Percentiles rank a stretch among this genome's conserved stretches.
These are phyloP conservation scores for Pythium phragmitis DNA, from an alignment of 352 stramenopile genomes.

Conservation along the genomic window DNA sequence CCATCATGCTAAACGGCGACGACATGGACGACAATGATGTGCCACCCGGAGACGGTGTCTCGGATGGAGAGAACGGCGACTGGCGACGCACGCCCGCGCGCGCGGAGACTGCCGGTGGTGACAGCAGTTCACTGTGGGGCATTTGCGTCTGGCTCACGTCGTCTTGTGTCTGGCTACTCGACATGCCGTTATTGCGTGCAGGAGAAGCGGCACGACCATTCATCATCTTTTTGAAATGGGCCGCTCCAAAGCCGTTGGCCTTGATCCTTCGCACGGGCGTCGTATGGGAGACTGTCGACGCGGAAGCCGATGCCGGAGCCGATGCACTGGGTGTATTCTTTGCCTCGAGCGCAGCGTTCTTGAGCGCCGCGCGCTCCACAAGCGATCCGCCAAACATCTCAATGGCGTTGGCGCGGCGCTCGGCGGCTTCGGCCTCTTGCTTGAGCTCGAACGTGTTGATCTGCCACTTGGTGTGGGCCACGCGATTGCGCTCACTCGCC, in stretches of 20 bases:
- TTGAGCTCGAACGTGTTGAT: constrained; percentile 64
- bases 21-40: constrained; percentile 25
- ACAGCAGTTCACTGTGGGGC: constrained; percentile 11
- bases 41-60: constrained; percentile 4
- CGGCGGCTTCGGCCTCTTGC: constrained; percentile 43
- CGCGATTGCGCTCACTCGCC: constrained; percentile 31
- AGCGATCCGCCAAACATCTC: constrained; percentile 26
- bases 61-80: constrained; percentile 12
- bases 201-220: neutral
- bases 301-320: neutral
- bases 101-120: neutral
- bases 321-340: neutral
- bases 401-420: constrained; percentile 23
- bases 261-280: constrained; percentile 7
- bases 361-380: constrained; percentile 24
- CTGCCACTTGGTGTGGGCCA: constrained; percentile 68
- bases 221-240: constrained; percentile 4
- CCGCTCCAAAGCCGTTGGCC: constrained; percentile 14
- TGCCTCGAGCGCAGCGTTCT: constrained; percentile 24
- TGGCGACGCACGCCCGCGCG: constrained; percentile 6
- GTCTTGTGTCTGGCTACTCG: no score
- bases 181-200: neutral
- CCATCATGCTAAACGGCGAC: constrained; percentile 28
- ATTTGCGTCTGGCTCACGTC: constrained; percentile 17
- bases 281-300: neutral